Conservation (phyloP, 2,329 filamentous ascomycete species). For the Celoporthe dispersa region DNA sequence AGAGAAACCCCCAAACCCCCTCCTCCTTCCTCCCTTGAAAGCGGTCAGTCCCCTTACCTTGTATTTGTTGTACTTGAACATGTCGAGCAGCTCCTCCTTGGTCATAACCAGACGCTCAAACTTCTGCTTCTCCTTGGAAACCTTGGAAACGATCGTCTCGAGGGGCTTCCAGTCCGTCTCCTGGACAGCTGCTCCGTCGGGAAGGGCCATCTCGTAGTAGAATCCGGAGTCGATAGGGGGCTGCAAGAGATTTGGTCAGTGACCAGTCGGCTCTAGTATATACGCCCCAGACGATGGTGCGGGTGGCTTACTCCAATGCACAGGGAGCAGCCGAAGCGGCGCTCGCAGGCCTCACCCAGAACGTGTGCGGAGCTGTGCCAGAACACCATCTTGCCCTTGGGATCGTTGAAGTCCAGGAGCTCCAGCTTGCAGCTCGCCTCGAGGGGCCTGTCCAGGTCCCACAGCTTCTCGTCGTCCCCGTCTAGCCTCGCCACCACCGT, state of each 20-base stretch:
- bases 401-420: conserved; percentile 76
- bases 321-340: conserved; percentile 86
- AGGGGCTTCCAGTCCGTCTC: conserved; percentile 82
- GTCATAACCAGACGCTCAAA: conserved; percentile 89
- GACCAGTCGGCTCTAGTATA: background rate
- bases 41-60: conserved; percentile 54
- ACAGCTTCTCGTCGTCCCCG: conserved; percentile 71
- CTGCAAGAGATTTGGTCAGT: conserved; percentile 7
- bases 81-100: conserved; percentile 90
- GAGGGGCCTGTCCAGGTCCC: conserved; percentile 90
- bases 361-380: conserved; percentile 75
- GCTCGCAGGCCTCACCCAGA: conserved; percentile 91
- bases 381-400: conserved; percentile 87
- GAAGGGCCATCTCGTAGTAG: conserved; percentile 95
- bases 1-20: too few relatives aligned
- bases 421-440: conserved; percentile 87
- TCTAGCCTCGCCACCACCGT: conserved; percentile 87
- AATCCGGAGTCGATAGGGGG: conserved; percentile 91
- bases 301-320: conserved; percentile 69
- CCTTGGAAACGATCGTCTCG: conserved; percentile 77
- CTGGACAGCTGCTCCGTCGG: conserved; percentile 71
- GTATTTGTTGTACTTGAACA: conserved; percentile 98
- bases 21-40: background rate
- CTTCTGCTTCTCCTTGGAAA: conserved; percentile 95
- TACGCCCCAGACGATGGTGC: background rate